Evolutionary conservation across 2,329 filamentous ascomycete species (phyloP).

Genomic region (Trichophyton mentagrophytes): DNA sequence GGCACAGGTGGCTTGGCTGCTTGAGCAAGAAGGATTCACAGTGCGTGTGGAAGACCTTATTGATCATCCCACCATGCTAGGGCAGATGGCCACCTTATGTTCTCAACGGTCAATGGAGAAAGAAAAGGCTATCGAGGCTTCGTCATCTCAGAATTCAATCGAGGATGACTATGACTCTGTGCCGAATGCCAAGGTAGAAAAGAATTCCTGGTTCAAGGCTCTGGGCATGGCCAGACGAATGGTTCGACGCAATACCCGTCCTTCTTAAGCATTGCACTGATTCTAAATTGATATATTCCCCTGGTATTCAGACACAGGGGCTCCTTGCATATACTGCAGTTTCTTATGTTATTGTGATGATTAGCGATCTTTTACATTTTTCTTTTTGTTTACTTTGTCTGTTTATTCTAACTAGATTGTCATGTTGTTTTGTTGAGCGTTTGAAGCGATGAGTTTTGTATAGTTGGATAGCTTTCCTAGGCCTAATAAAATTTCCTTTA

Average conservation of each 20-base stretch:
- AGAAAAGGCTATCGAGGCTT: neutral
- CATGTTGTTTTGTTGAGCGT: neutral
- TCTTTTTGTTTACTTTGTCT: neutral
- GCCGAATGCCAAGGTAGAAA: conserved; percentile 7
- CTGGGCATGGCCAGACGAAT: conserved; percentile 11
- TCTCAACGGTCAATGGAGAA: conserved; percentile 6
- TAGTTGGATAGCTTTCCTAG: neutral
- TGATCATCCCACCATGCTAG: conserved; percentile 30
- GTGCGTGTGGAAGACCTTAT: conserved; percentile 30
- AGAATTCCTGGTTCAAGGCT: conserved; percentile 11
- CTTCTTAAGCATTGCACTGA: conserved; percentile 10
- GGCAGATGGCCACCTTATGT: conserved; percentile 25
- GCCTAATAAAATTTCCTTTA: neutral
- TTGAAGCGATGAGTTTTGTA: neutral
- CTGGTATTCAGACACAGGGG: neutral
- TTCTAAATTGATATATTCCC: neutral
- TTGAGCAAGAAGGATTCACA: conserved; percentile 30
- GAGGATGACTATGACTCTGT: conserved; percentile 6
- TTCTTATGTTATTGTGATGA: neutral
- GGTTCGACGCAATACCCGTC: conserved; percentile 11
- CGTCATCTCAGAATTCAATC: conserved; percentile 7
- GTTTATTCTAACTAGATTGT: neutral
- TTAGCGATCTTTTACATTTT: neutral
- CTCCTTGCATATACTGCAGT: neutral
- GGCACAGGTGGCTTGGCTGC: conserved; percentile 30